Base-by-base conservation (phyloP, 2,329 filamentous ascomycete genomes). In the Rhynchosporium agropyri region DNA sequence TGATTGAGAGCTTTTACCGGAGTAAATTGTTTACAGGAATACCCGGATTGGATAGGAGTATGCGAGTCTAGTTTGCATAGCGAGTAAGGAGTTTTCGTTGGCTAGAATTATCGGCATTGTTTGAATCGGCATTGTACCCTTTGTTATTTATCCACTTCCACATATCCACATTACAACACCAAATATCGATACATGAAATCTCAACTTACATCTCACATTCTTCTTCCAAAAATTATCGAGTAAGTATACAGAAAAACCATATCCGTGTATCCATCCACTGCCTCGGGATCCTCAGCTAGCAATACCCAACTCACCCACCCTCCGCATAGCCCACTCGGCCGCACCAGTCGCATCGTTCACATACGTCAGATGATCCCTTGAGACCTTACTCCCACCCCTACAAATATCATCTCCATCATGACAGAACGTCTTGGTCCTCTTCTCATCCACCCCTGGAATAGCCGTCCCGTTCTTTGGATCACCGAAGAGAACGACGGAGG, bases 381-480 rank as follows among this genome's bases (percentile, higher is more conserved):
- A 31, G 13, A 72, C 62, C 12, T 26, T 20, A 43, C 65, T 59
- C 3, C 65, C 65, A 0, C 71, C 70, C 29, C 63, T 65, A 64
- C 71, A 72, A 13, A 72, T 70, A 46, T 69, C 61, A 63, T 72
- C 71, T 1, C 57, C 58, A 0, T 57, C 20, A 63, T 72, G 63
- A 60, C 69, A 71, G 15, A 72, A 54, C 10, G 65, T 71, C 59
- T 69, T 54, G 9, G 71, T 68, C 60, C 61, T 71, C 10, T 38
- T 57, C 2, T 58, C 50, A 55, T 68, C 64, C 8, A 72, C 58
- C 3, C 67, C 66, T 9, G 58, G 51, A 3, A 73, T 43, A 4
- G 62, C 66, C 1, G 68, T 71, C 36, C 69, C 70, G 46, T 72
- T 71, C 49, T 67, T 66, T 2, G 71, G 69, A n/a, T 73, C 71